Evolutionary conservation across 768 basidiomycete genomes (phyloP), one percentile per base, ranked within the genome.

Genomic region (Lactarius hatsudake): DNA sequence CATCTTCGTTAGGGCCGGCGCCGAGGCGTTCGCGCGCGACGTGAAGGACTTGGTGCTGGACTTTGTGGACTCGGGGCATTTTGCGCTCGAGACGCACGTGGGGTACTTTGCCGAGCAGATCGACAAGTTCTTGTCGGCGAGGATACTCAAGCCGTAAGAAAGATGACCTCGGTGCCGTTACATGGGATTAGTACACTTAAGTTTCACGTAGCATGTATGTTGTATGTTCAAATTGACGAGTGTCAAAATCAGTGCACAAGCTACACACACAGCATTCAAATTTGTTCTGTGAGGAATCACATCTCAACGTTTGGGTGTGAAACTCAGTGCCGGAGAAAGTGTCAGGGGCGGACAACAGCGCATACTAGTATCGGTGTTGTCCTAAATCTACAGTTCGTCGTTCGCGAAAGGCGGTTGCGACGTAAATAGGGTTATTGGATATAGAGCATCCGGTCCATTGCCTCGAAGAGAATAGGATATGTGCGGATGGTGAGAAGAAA

Each of bases 31-130:
- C 75, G 79, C 77, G 70, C 75, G 66, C 23, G 78, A 79, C 43
- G 61, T 79, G 48, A 74, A 75, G 23, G 69, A 81, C 5, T 78
- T 78, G 2, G 72, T 79, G 72, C 76, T 83, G 5, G 59, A 76
- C 55, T 72, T 81, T 26, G 69, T 83, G 38, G 79, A 83, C 57
- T 80, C 76, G 23, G 81, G 81, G 0, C 84, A 84, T 71, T 84
- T 84, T 66, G 75, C 79, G n/a, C 69, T 81, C 65, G 65, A 69
- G 43, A 69, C 69, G 34, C 65, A 67, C 20, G 66, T 61, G n/a
- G 82, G 81, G 69, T 76, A 75, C n/a, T 67, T 43, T 56, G 65
- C 69, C 0, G 42, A 63, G 57, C 48, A 59, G 66, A 69, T 69
- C 9, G 57, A 67, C 28, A 54, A 55, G 69, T 69, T 69, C 40